Evolutionary conservation across 2,329 filamentous ascomycete genomes (phyloP), one percentile per base, ranked within the genome.

Genomic region (Calonectria hongkongensis): DNA sequence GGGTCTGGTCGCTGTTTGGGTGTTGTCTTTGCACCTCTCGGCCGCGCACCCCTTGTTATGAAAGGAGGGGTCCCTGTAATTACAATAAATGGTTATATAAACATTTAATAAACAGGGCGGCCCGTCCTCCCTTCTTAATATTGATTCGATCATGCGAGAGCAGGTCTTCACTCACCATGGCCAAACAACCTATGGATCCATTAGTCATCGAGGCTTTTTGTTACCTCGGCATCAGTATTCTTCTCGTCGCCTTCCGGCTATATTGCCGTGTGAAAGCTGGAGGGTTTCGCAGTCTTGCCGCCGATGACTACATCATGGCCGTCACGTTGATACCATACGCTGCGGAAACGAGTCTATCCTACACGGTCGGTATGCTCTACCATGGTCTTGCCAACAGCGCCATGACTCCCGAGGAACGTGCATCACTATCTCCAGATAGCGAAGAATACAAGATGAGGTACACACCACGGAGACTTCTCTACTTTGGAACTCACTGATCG

Each of bases 281-380:
- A 48, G 54, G n/a, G 1, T 62, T 25, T 16, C 30, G 18, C 48
- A 48, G 18, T 25, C 48, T 70, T 8, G 30, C 43, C 6, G 30
- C 62, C 25, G 68, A 71, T 21, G 68, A 66, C 33, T 71, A 71
- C 51, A n/a, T 71, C 25, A 71, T 71, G 68, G 27, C 56, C 2
- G 7, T 66, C 7, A 16, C 41, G 3, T 27, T 62, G 25, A 21
- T 71, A 2, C 62, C 62, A 1, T 36, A 47, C 41, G 41, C 16
- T 13, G 68, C n/a, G 21, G 39, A 66, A 45, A 62, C 68, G 12
- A 33, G 47, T 16, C 50, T 70, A 12, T 47, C 60, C 4, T 70
- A 70, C 33, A 47, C 50, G 4, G 28, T 66, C 12, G 41, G 48
- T 21, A 43, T 63, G 48, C 8, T 30, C 4, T 65, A 66, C 43